These are phyloP conservation scores for Scheffersomyces parashehatae DNA, from an alignment of 1,139 yeast genomes.

Conservation along the genomic window DNA sequence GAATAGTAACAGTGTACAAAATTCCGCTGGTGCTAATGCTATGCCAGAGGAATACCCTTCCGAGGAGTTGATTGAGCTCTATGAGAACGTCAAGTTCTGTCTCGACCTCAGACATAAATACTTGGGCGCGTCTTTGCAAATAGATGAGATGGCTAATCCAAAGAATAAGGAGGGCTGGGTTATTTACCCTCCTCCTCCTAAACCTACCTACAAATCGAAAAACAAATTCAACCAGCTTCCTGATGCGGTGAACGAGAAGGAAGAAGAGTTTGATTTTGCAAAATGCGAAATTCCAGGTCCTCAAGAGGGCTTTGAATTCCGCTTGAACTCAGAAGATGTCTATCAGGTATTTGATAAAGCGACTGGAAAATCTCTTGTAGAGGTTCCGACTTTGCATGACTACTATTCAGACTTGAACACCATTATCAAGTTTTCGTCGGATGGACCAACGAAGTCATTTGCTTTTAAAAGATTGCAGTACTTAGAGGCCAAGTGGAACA, in stretches of 20 bases:
- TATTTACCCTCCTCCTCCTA: conserved; percentile 92
- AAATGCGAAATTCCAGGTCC: conserved; percentile 67
- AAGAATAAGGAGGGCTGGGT: conserved; percentile 72
- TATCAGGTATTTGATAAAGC: conserved; percentile 58
- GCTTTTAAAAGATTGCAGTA: conserved; percentile 92
- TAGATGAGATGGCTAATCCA: conserved; percentile 71
- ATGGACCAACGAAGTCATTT: conserved; percentile 97
- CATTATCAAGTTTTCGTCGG: conserved; percentile 72
- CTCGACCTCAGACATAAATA: conserved; percentile 77
- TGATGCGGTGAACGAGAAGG: conserved; percentile 24
- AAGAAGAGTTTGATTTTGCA: conserved; percentile 55
- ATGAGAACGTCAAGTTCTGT: conserved; percentile 68
- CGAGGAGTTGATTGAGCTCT: conserved; percentile 68
- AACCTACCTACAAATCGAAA: conserved; percentile 82
- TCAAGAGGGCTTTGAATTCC: conserved; percentile 49
- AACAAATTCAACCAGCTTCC: conserved; percentile 57
- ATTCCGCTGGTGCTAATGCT: conserved; percentile 41
- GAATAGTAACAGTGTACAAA: conserved; percentile 11
- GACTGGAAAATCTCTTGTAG: conserved; percentile 41
- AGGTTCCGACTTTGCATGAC: conserved; percentile 78
- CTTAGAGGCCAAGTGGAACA: conserved; percentile 94
- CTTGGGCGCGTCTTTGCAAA: conserved; percentile 67
- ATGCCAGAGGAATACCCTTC: conserved; percentile 70
- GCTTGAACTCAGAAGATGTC: conserved; percentile 63
- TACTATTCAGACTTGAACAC: conserved; percentile 80